Evolutionary conservation across 83 land plant genomes (phyloP).

Genomic region (Thuja plicata): DNA sequence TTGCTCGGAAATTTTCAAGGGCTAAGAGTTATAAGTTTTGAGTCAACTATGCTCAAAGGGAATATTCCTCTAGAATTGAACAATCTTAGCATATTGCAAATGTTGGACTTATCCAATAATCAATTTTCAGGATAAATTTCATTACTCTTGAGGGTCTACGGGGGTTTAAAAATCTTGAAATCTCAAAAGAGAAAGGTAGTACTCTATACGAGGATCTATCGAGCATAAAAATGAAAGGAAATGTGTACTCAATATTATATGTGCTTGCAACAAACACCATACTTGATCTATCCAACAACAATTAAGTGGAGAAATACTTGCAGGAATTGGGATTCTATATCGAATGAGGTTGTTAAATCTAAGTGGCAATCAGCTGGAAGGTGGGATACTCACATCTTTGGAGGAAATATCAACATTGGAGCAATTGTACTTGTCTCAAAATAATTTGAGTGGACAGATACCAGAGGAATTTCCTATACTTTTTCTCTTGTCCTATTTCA

Average conservation of each 20-base stretch:
- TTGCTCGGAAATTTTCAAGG: background rate
- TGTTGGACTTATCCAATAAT: conserved; percentile 17
- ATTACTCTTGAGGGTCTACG: background rate
- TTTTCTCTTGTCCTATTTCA: conserved; percentile 15
- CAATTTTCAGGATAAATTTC: background rate
- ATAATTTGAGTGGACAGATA: conserved; percentile 22
- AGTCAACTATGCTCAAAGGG: conserved; percentile 13
- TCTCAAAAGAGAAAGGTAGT: background rate
- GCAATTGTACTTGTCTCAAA: conserved; percentile 14
- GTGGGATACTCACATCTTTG: background rate
- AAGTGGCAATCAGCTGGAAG: background rate
- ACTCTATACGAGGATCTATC: background rate
- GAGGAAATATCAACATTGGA: background rate
- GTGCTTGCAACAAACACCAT: background rate
- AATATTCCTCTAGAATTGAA: conserved; percentile 15
- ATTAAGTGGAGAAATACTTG: background rate
- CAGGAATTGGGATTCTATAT: background rate
- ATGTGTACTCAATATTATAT: background rate
- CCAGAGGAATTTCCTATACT: conserved; percentile 21
- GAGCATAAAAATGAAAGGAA: background rate
- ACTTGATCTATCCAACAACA: too few species aligned
- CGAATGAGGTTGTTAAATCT: background rate
- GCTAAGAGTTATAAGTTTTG: conserved; percentile 15
- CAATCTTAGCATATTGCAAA: conserved; percentile 17
- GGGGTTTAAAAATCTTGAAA: background rate